phyloP scores from a whole-genome alignment of 1,284 basidiomycete genomes.

The Ganoderma sinense region DNA sequence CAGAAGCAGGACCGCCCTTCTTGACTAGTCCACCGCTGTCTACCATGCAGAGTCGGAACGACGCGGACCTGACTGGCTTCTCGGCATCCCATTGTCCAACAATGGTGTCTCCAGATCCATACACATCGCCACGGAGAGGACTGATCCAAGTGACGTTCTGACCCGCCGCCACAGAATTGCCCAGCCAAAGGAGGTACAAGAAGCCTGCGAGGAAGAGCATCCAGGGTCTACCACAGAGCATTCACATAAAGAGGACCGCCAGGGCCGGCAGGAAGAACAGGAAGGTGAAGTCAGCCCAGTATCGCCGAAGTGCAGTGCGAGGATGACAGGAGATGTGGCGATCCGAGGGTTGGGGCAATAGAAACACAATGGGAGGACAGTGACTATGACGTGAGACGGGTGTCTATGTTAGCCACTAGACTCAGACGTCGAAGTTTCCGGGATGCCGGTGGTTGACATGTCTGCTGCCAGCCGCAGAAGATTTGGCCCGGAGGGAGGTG shows the following conservation, averaged over 20 bases:
- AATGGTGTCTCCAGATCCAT: conserved; percentile 40
- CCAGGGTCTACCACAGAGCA: conserved; percentile 23
- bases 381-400: neutral
- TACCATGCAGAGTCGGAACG: conserved; percentile 38
- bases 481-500: too few relatives aligned
- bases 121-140: conserved; percentile 39
- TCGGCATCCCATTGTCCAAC: conserved; percentile 40
- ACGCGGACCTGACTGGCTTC: conserved; percentile 34
- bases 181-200: conserved; percentile 13
- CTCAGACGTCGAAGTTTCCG: too few relatives aligned
- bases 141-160: conserved; percentile 38
- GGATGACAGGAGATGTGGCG: neutral
- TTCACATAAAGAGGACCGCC: conserved; percentile 13
- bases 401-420: too few relatives aligned
- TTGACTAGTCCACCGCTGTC: neutral
- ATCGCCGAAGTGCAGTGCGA: conserved; percentile 11
- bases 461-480: too few relatives aligned
- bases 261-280: conserved; percentile 6
- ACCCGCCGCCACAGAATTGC: conserved; percentile 11
- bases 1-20: conserved; percentile 8
- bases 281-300: conserved; percentile 6
- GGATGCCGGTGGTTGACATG: too few relatives aligned
- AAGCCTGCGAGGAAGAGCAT: conserved; percentile 20
- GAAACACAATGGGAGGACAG: neutral
- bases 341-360: neutral